phyloP scores from a whole-genome alignment of 2,329 filamentous ascomycete genomes.

The Domatiomyces catenatus region DNA sequence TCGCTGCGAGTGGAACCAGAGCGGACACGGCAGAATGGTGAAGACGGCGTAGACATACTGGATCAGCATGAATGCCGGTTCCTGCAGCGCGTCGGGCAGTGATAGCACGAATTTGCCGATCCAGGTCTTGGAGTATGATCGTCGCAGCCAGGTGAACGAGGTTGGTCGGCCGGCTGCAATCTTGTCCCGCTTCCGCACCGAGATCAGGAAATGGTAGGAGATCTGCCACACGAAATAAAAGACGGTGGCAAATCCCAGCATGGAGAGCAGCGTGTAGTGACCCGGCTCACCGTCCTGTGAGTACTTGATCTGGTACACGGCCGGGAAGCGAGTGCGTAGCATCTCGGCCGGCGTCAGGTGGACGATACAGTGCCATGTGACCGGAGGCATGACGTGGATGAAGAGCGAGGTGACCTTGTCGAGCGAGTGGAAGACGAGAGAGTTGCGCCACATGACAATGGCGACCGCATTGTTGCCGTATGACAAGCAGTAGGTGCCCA shows the following conservation, averaged over 20 bases:
- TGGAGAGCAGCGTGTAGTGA: constrained; percentile 64
- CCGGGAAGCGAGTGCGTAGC: constrained; percentile 61
- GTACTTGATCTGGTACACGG: constrained; percentile 65
- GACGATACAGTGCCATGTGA: constrained; percentile 78
- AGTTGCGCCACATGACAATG: constrained; percentile 98
- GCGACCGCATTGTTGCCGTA: constrained; percentile 95
- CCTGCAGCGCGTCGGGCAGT: constrained; percentile 61
- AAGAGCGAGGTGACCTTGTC: constrained; percentile 97
- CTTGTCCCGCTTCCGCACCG: constrained; percentile 82
- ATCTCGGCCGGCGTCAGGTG: constrained; percentile 56
- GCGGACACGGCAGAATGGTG: constrained; percentile 84
- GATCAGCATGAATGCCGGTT: constrained; percentile 86
- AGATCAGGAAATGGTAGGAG: constrained; percentile 86
- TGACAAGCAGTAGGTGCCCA: constrained; percentile 78
- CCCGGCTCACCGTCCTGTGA: constrained; percentile 54
- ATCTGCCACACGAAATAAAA: constrained; percentile 92
- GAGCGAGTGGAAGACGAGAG: constrained; percentile 92
- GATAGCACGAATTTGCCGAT: constrained; percentile 73
- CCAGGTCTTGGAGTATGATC: constrained; percentile 77
- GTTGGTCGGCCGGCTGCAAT: constrained; percentile 91
- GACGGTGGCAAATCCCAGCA: constrained; percentile 88
- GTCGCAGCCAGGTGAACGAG: constrained; percentile 91
- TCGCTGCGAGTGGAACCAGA: constrained; percentile 87
- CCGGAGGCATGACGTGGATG: constrained; percentile 98
- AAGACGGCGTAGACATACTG: constrained; percentile 81